phyloP scores from a whole-genome alignment of 768 basidiomycete genomes.

The Pisolithus marmoratus region DNA sequence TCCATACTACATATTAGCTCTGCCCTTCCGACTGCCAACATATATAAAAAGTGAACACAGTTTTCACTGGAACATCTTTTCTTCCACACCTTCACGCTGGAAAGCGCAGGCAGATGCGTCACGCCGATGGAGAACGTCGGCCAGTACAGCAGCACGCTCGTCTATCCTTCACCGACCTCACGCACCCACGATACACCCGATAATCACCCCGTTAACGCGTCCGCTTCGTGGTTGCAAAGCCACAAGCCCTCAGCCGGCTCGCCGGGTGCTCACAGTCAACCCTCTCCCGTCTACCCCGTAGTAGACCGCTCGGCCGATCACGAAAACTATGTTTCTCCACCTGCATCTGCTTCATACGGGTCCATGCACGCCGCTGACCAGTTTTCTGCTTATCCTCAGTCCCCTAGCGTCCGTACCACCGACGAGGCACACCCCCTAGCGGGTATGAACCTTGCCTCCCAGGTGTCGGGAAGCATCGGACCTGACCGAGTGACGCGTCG shows the following conservation, averaged over 20 bases:
- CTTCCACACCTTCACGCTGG: slow-evolving; percentile 23
- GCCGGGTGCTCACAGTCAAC: slow-evolving; percentile 13
- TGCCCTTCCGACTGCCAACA: slow-evolving; percentile 7
- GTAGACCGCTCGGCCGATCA: slow-evolving; percentile 35
- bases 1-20: slow-evolving; percentile 4
- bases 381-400: slow-evolving; percentile 25
- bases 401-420: slow-evolving; percentile 23
- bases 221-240: slow-evolving; percentile 21
- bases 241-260: slow-evolving; percentile 12
- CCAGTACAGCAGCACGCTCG: slow-evolving; percentile 26
- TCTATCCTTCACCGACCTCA: slow-evolving; percentile 26
- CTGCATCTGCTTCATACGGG: slow-evolving; percentile 16
- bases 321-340: slow-evolving; percentile 28
- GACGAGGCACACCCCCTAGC: slow-evolving; percentile 20
- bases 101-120: slow-evolving; percentile 28
- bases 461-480: slow-evolving; percentile 48
- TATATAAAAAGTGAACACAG: slow-evolving; percentile 26
- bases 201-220: slow-evolving; percentile 21
- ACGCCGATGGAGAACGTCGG: slow-evolving; percentile 34
- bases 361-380: slow-evolving; percentile 18
- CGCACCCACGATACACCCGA: slow-evolving; percentile 18
- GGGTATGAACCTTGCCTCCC: slow-evolving; percentile 27
- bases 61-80: slow-evolving; percentile 26
- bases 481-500: slow-evolving; percentile 47
- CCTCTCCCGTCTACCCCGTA: slow-evolving; percentile 34